Base-by-base conservation (phyloP, 768 basidiomycete genomes). In the Pleurotus pulmonarius region DNA sequence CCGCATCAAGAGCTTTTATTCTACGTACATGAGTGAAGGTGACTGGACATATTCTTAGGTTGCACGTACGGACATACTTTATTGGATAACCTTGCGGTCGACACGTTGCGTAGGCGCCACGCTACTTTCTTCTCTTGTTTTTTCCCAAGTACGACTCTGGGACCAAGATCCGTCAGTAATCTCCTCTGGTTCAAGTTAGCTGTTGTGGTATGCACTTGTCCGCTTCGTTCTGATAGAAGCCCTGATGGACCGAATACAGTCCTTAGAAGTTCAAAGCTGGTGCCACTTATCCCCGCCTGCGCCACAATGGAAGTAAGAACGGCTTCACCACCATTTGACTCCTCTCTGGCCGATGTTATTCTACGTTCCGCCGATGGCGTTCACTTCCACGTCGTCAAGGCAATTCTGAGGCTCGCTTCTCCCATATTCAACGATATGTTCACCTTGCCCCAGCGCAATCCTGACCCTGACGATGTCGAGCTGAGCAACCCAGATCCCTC, bases 391-490 rank as follows among this genome's bases (percentile, higher is more conserved):
- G 77, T 81, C 56, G 80, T 81, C 73, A 81, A 80, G 59, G 60
- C 77, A 40, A 69, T 86, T 51, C 71, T 87, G 8, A 74, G 80
- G 11, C 63, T 83, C 12, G 78, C 82, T 0, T 87, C 86, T 9
- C 73, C 80, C 4, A 77, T 87, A 65, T 86, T 87, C 59, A 70
- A 71, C 46, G 72, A 75, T 59, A 80, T 83, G 71, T 80, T 86
- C 60, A 72, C 75, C 6, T 65, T 85, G 22, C 83, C 83, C 26
- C 73, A 73, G 60, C 74, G 29, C 11, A 34, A 9, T 34, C 29
- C 29, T 34, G 29, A 34, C 8, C 2, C 29, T 34, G 29, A 34
- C 8, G 29, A 34, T 34, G 11, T 9, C 9, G 29, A 34, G 29
- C 29, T 11, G 29, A 34, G 29, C 29, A 34, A 34, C 29, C 3